Base-by-base conservation (phyloP, 306 rosid genomes). In the Prosopis cineraria region DNA sequence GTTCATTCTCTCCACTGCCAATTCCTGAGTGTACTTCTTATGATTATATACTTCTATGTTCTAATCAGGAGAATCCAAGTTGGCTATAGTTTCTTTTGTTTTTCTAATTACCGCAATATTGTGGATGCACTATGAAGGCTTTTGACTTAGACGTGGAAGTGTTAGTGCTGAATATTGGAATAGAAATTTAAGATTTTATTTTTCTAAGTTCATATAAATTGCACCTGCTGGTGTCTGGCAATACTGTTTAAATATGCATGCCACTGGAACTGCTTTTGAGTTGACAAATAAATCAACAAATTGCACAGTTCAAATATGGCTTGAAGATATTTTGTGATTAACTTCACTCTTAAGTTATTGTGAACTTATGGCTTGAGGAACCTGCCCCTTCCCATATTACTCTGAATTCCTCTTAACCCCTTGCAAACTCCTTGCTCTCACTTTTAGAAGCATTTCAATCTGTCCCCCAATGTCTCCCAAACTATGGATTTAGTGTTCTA, bases 401-500 rank as follows among this genome's bases (percentile, higher is more conserved):
- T 43, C 37, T 83, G 29, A 22, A 53, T 9, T 53, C 9, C 1
- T 22, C 30, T 72, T 67, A 37, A 48, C 20, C 0, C 6, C 16
- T 72, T 76, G 72, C 69, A 56, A 7, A 41, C 40, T 77, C 72
- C 43, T 36, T 10, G 19, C 41, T 29, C 73, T 40, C 72, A 7
- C 70, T 34, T 72, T 59, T 36, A 78, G 76, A 73, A 45, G 30
- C 76, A 72, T 30, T 48, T 60, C 2, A 63, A 10, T 69, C 34
- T 34, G 68, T 59, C 60, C 43, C 10, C 55, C 25, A 30, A 45
- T 34, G 68, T 59, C 60, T 52, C 10, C 55, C 25, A 30, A 45
- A 68, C 72, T 78, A 59, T 63, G 77, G 31, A 77, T 78, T 29
- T 45, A 75, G 72, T 68, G 39, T 43, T 77, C 65, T 56, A 69